phyloP scores from a whole-genome alignment of 108 stramenopile genomes.

The Conticribra weissflogii region DNA sequence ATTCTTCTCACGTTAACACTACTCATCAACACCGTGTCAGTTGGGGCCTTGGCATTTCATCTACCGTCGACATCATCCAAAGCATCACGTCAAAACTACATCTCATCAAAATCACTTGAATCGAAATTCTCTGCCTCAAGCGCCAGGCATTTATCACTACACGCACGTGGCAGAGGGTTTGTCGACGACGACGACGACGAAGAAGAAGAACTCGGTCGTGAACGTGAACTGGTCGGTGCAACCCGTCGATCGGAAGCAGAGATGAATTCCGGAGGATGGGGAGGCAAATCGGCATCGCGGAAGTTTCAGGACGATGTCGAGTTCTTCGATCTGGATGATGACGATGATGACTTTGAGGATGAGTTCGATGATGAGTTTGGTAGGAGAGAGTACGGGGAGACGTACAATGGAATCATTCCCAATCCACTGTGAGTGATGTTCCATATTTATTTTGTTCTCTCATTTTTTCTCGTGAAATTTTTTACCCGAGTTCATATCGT shows the following conservation, averaged over 20 bases:
- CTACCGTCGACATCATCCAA: too few species aligned
- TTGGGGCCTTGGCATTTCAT: too few species aligned
- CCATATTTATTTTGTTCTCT: too few species aligned
- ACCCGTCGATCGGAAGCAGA: conserved; percentile 24
- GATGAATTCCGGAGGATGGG: conserved; percentile 8
- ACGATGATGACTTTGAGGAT: conserved; percentile 28
- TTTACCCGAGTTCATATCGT: too few species aligned
- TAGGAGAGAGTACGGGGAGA: conserved; percentile 1
- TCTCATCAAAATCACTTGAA: too few species aligned
- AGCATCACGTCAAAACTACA: too few species aligned
- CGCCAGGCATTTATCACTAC: background rate
- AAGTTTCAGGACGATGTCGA: conserved; percentile 40
- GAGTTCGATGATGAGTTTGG: conserved; percentile 11
- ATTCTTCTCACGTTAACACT: too few species aligned
- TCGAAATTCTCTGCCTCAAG: too few species aligned
- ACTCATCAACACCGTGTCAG: too few species aligned
- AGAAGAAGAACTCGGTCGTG: conserved; percentile 16
- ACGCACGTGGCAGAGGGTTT: conserved; percentile 4
- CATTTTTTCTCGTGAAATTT: too few species aligned
- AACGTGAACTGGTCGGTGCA: conserved; percentile 25
- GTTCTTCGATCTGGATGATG: conserved; percentile 50
- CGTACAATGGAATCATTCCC: conserved; percentile 46
- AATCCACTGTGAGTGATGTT: conserved; percentile 39
- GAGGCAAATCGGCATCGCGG: conserved; percentile 13
- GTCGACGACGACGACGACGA: conserved; percentile 7